phyloP scores from a whole-genome alignment of 257 asterid species.

The Paraleonurus japonicus region DNA sequence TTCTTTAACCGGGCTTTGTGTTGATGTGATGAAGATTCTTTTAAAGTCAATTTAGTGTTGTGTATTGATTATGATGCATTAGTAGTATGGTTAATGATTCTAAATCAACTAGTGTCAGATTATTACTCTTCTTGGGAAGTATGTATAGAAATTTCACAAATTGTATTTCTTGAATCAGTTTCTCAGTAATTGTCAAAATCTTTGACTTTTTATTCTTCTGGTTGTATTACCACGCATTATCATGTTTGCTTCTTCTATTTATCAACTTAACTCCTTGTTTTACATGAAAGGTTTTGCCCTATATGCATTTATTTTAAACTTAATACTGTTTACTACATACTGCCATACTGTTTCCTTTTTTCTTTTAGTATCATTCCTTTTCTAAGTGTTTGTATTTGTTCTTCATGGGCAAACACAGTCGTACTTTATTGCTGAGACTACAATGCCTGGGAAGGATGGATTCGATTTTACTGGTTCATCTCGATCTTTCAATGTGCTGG shows the following conservation, averaged over 20 bases:
- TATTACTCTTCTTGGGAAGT: too few relatives aligned
- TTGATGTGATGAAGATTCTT: too few relatives aligned
- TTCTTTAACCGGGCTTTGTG: too few relatives aligned
- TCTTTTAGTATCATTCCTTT: background rate
- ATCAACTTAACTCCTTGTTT: background rate
- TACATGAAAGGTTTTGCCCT: background rate
- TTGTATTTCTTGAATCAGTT: background rate
- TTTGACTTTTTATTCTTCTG: background rate
- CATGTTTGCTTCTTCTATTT: background rate
- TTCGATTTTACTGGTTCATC: slow-evolving; percentile 78
- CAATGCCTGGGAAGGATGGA: slow-evolving; percentile 83
- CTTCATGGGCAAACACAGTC: slow-evolving; percentile 44
- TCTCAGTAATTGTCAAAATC: background rate
- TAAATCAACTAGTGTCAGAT: background rate
- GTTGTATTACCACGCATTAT: background rate
- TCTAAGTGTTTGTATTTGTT: slow-evolving; percentile 17
- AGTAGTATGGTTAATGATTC: background rate
- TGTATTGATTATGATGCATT: background rate
- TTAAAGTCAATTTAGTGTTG: background rate
- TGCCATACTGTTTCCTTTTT: background rate
- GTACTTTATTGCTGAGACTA: slow-evolving; percentile 75
- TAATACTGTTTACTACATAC: background rate
- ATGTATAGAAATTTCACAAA: background rate
- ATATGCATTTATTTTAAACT: background rate
- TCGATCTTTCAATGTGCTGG: slow-evolving; percentile 71